A percentile compares a stretch with the other conserved stretches of the same genome.
phyloP scores from a whole-genome alignment of 331 rosid species.

The Malus hybrid region DNA sequence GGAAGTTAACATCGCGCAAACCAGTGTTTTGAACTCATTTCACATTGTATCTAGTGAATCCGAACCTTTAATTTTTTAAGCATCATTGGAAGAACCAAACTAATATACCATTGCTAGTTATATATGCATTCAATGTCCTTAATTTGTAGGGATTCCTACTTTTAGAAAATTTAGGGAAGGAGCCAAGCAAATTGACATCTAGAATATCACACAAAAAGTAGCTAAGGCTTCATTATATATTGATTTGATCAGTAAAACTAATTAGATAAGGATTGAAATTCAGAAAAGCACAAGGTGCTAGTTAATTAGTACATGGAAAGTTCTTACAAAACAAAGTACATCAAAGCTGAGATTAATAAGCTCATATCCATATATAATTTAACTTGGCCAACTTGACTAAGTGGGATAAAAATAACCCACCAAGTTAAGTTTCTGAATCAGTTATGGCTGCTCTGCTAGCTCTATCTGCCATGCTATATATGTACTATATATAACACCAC shows the following conservation, averaged over 20 bases:
- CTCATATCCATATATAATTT: neutral
- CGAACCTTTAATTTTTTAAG: too few relatives aligned
- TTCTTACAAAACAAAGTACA: neutral
- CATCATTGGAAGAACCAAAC: neutral
- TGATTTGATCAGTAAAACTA: neutral
- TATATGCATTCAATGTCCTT: neutral
- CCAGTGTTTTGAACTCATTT: neutral
- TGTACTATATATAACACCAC: neutral
- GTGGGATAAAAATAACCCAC: constrained; percentile 20
- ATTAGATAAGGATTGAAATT: neutral
- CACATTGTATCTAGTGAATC: too few relatives aligned
- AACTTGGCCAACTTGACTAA: neutral
- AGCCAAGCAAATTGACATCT: neutral
- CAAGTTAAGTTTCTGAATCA: neutral
- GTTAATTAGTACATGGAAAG: neutral
- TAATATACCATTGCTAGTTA: too few relatives aligned
- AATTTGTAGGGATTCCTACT: neutral
- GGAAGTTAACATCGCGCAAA: neutral
- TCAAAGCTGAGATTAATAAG: neutral
- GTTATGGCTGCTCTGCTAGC: neutral
- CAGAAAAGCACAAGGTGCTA: too few relatives aligned
- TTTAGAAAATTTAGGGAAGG: neutral
- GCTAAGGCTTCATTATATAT: neutral
- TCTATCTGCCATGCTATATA: neutral
- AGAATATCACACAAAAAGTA: neutral